Conservation (phyloP, 2,329 filamentous ascomycete genomes). For the Fusarium sp. region DNA sequence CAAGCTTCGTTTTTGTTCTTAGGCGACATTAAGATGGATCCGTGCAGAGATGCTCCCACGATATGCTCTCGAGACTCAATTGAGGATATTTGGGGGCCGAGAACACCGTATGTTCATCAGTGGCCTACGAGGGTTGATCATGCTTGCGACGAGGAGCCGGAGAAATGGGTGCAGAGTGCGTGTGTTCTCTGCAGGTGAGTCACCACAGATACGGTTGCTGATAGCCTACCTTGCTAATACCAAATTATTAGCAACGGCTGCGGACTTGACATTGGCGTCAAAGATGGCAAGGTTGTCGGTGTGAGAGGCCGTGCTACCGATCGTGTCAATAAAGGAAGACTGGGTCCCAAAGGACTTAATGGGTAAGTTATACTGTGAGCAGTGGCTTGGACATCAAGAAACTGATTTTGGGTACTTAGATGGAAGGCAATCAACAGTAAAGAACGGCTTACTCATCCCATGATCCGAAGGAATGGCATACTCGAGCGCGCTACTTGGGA, state of each 20-base stretch:
- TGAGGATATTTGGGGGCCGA: neutral
- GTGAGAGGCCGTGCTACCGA: neutral
- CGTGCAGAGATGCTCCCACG: neutral
- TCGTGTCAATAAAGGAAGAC: neutral
- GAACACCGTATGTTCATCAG: neutral
- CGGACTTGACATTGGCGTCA: neutral
- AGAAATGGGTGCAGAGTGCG: constrained; percentile 1
- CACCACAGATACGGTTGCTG: too few species aligned
- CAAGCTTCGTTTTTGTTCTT: too few species aligned
- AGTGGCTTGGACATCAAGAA: too few species aligned
- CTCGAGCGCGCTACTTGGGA: neutral
- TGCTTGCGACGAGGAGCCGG: neutral
- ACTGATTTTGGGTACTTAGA: neutral
- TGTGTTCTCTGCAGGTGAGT: constrained; percentile 1
- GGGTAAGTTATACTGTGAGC: neutral
- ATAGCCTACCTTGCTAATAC: too few species aligned
- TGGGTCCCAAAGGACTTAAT: neutral
- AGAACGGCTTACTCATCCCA: neutral
- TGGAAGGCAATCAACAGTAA: neutral
- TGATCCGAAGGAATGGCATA: neutral
- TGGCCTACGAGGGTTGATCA: constrained; percentile 6
- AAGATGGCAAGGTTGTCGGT: neutral
- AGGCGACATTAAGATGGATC: neutral
- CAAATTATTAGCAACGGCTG: neutral
- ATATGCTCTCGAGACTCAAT: neutral